Evolutionary conservation across 345 rosid genomes (phyloP).

Genomic region (Arabis hirsuta): DNA sequence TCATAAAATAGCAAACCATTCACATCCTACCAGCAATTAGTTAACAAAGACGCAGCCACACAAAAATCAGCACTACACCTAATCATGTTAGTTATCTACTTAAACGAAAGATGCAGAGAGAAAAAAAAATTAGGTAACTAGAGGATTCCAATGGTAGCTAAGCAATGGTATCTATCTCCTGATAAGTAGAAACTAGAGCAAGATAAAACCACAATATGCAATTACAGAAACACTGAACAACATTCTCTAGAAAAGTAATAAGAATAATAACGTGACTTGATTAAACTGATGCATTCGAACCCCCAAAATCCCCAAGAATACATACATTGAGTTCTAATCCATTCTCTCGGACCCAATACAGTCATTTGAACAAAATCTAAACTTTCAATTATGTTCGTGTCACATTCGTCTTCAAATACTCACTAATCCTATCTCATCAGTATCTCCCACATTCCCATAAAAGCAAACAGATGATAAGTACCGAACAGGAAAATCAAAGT

Average conservation of each 20-base stretch:
- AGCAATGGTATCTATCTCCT: not conserved
- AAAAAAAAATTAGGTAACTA: not conserved
- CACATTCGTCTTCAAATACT: not conserved
- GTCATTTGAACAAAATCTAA: constrained; percentile 1
- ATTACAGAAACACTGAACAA: not conserved
- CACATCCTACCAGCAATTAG: not conserved
- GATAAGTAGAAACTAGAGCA: constrained; percentile 9
- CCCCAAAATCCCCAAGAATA: not conserved
- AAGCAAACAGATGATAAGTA: constrained; percentile 25
- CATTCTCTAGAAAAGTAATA: not conserved
- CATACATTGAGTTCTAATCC: constrained; percentile 5
- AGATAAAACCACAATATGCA: not conserved
- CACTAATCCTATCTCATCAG: not conserved
- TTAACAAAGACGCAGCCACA: constrained; percentile 4
- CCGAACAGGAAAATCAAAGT: not conserved
- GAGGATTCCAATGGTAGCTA: not conserved
- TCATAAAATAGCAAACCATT: not conserved
- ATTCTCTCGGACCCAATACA: not conserved
- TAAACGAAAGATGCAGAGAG: not conserved
- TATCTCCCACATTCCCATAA: constrained; percentile 16
- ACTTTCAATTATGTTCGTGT: not conserved
- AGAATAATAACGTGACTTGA: not conserved
- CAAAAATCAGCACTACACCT: constrained; percentile 1
- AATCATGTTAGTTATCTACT: not conserved
- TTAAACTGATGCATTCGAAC: not conserved